A percentile compares a stretch with the other conserved stretches of the same genome.
Conservation (phyloP, 2,329 filamentous ascomycete species). For the Ophiostoma angusticollis region DNA sequence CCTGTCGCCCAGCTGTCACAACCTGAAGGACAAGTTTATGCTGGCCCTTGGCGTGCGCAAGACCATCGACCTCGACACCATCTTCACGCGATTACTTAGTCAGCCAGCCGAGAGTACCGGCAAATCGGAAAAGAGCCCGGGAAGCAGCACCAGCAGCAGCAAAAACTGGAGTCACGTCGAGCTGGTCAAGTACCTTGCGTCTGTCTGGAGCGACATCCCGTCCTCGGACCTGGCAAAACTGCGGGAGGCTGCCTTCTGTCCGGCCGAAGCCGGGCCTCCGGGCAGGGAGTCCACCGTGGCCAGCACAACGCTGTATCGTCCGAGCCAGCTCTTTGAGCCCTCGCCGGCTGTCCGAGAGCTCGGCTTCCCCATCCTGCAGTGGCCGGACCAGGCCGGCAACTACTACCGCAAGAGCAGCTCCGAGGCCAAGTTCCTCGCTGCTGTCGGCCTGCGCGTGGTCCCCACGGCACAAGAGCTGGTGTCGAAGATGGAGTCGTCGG, state of each 20-base stretch:
- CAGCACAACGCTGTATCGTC: constrained; percentile 47
- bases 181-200: constrained; percentile 84
- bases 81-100: constrained; percentile 74
- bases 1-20: constrained; percentile 54
- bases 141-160: not conserved
- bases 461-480: constrained; percentile 66
- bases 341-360: constrained; percentile 56
- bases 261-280: constrained; percentile 52
- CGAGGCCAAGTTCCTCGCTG: constrained; percentile 63
- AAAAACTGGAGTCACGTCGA: constrained; percentile 85
- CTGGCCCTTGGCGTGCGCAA: constrained; percentile 77
- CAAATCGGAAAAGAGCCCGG: not conserved
- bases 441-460: constrained; percentile 58
- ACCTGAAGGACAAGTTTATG: constrained; percentile 85
- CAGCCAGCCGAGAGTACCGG: constrained; percentile 29
- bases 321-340: constrained; percentile 73
- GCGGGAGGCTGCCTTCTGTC: constrained; percentile 66
- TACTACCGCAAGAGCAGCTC: constrained; percentile 52
- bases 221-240: constrained; percentile 66
- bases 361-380: constrained; percentile 64
- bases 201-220: constrained; percentile 82
- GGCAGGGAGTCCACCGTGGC: constrained; percentile 41
- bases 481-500: constrained; percentile 57
- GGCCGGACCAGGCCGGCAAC: constrained; percentile 54
- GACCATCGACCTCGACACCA: constrained; percentile 85